Conservation (phyloP, 768 basidiomycete genomes). For the Agaricus blazei region DNA sequence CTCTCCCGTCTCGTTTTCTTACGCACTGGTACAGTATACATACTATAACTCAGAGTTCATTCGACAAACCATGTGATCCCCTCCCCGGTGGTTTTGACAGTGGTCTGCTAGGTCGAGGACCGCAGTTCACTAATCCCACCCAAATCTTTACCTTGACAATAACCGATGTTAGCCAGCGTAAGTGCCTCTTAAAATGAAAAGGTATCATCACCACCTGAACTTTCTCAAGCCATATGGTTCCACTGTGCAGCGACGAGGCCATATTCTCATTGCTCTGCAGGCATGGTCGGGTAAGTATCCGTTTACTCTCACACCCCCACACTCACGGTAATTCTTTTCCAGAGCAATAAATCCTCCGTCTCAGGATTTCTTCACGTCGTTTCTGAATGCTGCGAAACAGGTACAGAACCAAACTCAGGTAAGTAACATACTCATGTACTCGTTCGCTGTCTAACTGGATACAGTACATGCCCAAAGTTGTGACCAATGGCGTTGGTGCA, state of each 20-base stretch:
- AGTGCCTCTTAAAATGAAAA: slow-evolving; percentile 5
- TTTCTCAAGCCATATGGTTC: slow-evolving; percentile 28
- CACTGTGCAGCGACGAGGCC: slow-evolving; percentile 32
- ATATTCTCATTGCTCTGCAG: slow-evolving; percentile 29
- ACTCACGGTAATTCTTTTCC: not conserved
- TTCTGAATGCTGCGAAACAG: slow-evolving; percentile 21
- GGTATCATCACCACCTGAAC: not conserved
- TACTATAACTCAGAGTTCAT: slow-evolving; percentile 33
- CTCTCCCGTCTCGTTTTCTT: not conserved
- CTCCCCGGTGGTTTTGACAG: slow-evolving; percentile 36
- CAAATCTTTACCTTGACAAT: slow-evolving; percentile 30
- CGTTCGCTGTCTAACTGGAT: not conserved
- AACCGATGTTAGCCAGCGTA: slow-evolving; percentile 25
- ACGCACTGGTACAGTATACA: slow-evolving; percentile 23
- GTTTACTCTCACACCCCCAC: not conserved
- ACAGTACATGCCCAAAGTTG: slow-evolving; percentile 20
- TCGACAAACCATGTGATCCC: slow-evolving; percentile 32
- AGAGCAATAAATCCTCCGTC: slow-evolving; percentile 35
- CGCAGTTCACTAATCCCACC: slow-evolving; percentile 14
- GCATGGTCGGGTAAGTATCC: slow-evolving; percentile 34
- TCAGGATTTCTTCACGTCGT: slow-evolving; percentile 17
- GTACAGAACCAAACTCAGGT: slow-evolving; percentile 22
- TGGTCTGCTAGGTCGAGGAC: slow-evolving; percentile 21
- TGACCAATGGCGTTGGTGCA: slow-evolving; percentile 28
- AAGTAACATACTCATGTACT: slow-evolving; percentile 7